Percentiles rank a stretch among this genome's conserved stretches.
phyloP scores from a whole-genome alignment of 352 stramenopile species.

The Globisporangium radiosum region DNA sequence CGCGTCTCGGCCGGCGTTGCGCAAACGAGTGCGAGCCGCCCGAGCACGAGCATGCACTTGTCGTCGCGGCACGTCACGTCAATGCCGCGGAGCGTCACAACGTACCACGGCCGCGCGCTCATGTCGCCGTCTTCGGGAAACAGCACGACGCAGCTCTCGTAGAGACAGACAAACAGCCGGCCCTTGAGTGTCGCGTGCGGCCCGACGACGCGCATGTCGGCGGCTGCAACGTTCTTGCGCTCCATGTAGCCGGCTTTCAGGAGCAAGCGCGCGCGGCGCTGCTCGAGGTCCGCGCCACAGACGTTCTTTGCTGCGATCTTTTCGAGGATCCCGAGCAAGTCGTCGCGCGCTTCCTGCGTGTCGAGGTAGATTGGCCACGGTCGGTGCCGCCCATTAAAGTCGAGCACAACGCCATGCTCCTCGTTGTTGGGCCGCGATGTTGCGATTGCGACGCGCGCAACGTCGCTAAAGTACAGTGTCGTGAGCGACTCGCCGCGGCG shows the following conservation, averaged over 20 bases:
- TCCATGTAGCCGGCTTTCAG: conserved; percentile 73
- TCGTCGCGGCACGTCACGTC: conserved; percentile 60
- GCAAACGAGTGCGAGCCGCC: conserved; percentile 52
- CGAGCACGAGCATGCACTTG: conserved; percentile 56
- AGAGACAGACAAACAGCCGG: conserved; percentile 65
- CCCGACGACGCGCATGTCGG: conserved; percentile 27
- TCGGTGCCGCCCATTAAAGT: conserved; percentile 56
- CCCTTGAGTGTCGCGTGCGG: conserved; percentile 71
- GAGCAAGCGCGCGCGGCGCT: conserved; percentile 56
- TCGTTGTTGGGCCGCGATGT: conserved; percentile 36
- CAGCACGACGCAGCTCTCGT: conserved; percentile 76
- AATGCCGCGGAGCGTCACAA: conserved; percentile 57
- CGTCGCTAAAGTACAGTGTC: conserved; percentile 68
- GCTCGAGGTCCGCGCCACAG: conserved; percentile 56
- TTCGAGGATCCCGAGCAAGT: conserved; percentile 61
- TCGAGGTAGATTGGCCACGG: conserved; percentile 80
- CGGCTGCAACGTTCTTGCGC: conserved; percentile 37
- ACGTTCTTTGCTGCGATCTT: conserved; percentile 67
- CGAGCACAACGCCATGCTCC: conserved; percentile 61
- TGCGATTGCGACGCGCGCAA: conserved; percentile 37
- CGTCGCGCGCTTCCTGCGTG: conserved; percentile 59
- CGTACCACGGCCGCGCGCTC: conserved; percentile 66
- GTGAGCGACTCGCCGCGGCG: conserved; percentile 71
- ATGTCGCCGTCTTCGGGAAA: conserved; percentile 68
- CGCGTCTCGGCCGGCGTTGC: conserved; percentile 45